phyloP scores from a whole-genome alignment of 2,329 filamentous ascomycete species.

The Ciborinia camelliae region DNA sequence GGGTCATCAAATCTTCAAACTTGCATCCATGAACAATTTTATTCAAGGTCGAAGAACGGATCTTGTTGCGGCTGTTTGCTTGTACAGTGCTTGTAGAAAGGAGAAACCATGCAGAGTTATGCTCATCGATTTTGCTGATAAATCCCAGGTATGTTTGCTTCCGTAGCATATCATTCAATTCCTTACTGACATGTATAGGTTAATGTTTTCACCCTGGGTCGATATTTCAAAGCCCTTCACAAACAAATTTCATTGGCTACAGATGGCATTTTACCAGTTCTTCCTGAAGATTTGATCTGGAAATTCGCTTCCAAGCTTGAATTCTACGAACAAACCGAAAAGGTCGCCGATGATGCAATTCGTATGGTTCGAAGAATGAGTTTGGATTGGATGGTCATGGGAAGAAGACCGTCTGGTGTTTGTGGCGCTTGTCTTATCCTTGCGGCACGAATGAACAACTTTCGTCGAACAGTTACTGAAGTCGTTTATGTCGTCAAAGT shows the following conservation, averaged over 20 bases:
- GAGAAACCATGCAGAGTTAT: slow-evolving; percentile 79
- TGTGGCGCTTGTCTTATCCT: slow-evolving; percentile 93
- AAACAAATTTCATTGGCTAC: slow-evolving; percentile 69
- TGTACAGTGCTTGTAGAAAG: slow-evolving; percentile 84
- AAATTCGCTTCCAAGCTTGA: slow-evolving; percentile 90
- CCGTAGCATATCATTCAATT: not conserved
- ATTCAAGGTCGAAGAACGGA: slow-evolving; percentile 81
- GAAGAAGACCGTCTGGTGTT: slow-evolving; percentile 86
- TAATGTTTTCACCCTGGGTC: slow-evolving; percentile 89
- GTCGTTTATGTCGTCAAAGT: slow-evolving; percentile 99
- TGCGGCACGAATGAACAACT: slow-evolving; percentile 97
- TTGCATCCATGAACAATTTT: slow-evolving; percentile 71
- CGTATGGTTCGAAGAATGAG: slow-evolving; percentile 90
- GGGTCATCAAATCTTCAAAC: slow-evolving; percentile 71
- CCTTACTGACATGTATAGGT: slow-evolving; percentile 44
- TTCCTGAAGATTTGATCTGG: slow-evolving; percentile 86
- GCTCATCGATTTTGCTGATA: slow-evolving; percentile 92
- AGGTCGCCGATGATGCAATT: slow-evolving; percentile 84
- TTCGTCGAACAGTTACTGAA: slow-evolving; percentile 84
- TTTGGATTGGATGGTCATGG: slow-evolving; percentile 94
- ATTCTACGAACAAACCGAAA: slow-evolving; percentile 76
- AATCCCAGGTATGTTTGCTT: slow-evolving; percentile 50
- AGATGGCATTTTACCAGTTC: slow-evolving; percentile 63
- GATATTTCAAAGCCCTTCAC: slow-evolving; percentile 81
- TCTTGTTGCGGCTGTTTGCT: slow-evolving; percentile 82